Evolutionary conservation across 202 grass and related monocot genomes (phyloP), one percentile per base, ranked within the genome.

Genomic region (Bolboschoenoplectus hybrid): DNA sequence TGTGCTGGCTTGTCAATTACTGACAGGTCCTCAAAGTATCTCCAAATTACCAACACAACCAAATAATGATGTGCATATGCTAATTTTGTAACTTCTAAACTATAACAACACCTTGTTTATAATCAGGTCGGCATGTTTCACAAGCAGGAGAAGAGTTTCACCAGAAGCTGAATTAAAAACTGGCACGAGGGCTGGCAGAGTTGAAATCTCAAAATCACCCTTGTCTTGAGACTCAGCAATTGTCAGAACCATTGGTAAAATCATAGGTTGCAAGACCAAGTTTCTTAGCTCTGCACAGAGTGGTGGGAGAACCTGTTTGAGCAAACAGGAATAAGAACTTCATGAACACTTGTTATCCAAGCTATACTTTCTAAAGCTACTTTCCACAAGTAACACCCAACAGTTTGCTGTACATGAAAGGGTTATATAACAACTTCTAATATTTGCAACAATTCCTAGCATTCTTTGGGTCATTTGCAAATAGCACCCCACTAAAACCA

Each of bases 181-280:
- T 78, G 97, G 97, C 61, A 97, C 91, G 80, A 99, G 89, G 9
- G 97, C 92, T 84, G 97, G 93, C 62, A 99, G 73, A 45, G 97
- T 99, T 85, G 97, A 96, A 87, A 99, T 88, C 81, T 97, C 97
- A 85, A 99, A 99, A 90, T 99, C 97, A 74, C 44, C 87, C 92
- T 94, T 99, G 50, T 99, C 97, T 92, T 99, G 87, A 67, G 93
- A 99, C 52, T 99, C 97, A 9, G 93, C 97, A 82, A 99, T 99
- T 19, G 86, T 99, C 9, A 99, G 83, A 91, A 99, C 92, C 97
- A 99, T 99, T 52, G 97, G 97, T 67, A 99, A 87, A 94, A 99
- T 99, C 93, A 99, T 99, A 67, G 92, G 97, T 73, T 99, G 97
- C 89, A 99, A 92, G 80, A 97, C 97, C 88, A 97, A 87, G 77